phyloP scores from a whole-genome alignment of 257 asterid species.

The Solanum virginianum region DNA sequence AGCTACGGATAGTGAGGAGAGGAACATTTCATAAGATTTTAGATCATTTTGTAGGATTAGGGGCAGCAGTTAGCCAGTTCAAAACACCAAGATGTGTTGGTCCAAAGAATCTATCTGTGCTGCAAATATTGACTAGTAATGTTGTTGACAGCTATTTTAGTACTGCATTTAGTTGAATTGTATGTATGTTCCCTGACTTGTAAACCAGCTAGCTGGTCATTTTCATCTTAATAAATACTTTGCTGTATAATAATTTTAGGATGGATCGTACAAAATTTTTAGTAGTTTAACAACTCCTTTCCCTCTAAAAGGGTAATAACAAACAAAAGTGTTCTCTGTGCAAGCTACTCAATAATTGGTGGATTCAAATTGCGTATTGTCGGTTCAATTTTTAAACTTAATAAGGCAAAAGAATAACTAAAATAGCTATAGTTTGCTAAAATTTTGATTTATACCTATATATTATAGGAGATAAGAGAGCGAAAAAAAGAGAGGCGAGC shows the following conservation, averaged over 20 bases:
- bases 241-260: neutral
- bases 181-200: neutral
- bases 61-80: conserved; percentile 97
- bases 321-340: neutral
- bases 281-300: neutral
- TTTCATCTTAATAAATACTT: neutral
- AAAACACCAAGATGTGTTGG: conserved; percentile 87
- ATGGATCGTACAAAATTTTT: neutral
- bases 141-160: conserved; percentile 60
- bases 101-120: conserved; percentile 32
- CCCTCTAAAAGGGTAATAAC: neutral
- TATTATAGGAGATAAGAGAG: no score
- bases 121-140: conserved; percentile 47
- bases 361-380: no score
- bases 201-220: neutral
- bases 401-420: no score
- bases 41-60: conserved; percentile 79
- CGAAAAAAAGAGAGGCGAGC: no score
- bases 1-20: conserved; percentile 50
- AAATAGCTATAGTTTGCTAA: no score
- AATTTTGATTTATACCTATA: no score
- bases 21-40: conserved; percentile 81
- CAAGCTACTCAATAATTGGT: neutral
- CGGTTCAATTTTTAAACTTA: no score
- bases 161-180: conserved; percentile 22